phyloP scores from a whole-genome alignment of 441 rosid genomes.

The Viola pubescens region DNA sequence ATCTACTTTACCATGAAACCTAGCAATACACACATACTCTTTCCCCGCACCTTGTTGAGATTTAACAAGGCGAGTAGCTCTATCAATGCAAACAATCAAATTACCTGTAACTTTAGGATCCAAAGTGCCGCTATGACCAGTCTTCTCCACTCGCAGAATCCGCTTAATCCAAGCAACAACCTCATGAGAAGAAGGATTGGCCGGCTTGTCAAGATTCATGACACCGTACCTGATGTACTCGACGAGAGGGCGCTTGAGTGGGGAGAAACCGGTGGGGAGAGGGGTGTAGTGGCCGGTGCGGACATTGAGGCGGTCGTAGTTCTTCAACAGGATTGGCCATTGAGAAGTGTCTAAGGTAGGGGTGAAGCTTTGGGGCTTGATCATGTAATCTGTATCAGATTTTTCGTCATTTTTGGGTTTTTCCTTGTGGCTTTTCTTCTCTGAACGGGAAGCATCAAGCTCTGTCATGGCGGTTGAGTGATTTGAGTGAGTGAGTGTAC shows the following conservation, averaged over 20 bases:
- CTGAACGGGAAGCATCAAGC: slow-evolving; percentile 47
- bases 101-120: slow-evolving; percentile 94
- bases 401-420: slow-evolving; percentile 23
- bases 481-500: background rate
- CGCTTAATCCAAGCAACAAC: slow-evolving; percentile 96
- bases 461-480: slow-evolving; percentile 42
- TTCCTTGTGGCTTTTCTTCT: slow-evolving; percentile 63
- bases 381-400: slow-evolving; percentile 31
- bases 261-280: slow-evolving; percentile 63
- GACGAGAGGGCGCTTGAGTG: slow-evolving; percentile 71
- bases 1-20: slow-evolving; percentile 67
- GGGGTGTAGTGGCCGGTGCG: slow-evolving; percentile 98
- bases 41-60: slow-evolving; percentile 95
- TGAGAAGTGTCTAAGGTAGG: slow-evolving; percentile 72
- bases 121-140: slow-evolving; percentile 85
- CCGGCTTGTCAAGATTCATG: slow-evolving; percentile 78
- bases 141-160: slow-evolving; percentile 68
- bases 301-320: slow-evolving; percentile 82
- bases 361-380: slow-evolving; percentile 71
- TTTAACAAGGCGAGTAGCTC: slow-evolving; percentile 88
- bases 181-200: slow-evolving; percentile 88
- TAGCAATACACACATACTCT: slow-evolving; percentile 89
- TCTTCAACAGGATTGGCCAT: slow-evolving; percentile 90
- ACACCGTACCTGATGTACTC: slow-evolving; percentile 75
- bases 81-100: slow-evolving; percentile 77